phyloP scores from a whole-genome alignment of 805 yeast genomes.

The Sugiyamaella chiloensis region DNA sequence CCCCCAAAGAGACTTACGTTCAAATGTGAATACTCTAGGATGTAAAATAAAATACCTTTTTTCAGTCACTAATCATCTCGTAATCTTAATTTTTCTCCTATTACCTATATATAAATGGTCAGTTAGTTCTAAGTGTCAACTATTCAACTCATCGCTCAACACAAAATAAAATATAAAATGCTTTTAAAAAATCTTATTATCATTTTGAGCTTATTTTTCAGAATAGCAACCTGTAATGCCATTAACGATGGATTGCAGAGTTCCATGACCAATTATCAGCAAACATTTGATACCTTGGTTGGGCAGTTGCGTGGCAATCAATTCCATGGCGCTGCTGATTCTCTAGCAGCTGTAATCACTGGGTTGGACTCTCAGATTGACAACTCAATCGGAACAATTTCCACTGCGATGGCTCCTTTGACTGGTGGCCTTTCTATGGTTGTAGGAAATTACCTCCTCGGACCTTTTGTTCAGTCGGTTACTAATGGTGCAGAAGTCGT shows the following conservation, averaged over 20 bases:
- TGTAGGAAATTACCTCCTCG: conserved; percentile 14
- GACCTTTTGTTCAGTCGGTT: conserved; percentile 18
- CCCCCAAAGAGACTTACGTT: too few relatives aligned
- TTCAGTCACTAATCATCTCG: too few relatives aligned
- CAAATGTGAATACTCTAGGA: neutral
- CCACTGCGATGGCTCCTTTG: conserved; percentile 20
- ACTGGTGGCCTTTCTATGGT: conserved; percentile 18
- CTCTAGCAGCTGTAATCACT: conserved; percentile 22
- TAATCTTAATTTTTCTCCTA: too few relatives aligned
- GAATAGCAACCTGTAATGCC: too few relatives aligned
- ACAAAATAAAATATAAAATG: too few relatives aligned
- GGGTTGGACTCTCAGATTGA: conserved; percentile 32
- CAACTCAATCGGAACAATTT: conserved; percentile 17
- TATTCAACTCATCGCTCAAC: too few relatives aligned
- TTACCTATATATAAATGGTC: too few relatives aligned
- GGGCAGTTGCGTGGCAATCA: neutral
- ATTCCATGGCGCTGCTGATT: conserved; percentile 13
- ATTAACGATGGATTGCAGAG: conserved; percentile 3
- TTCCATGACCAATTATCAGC: conserved; percentile 5
- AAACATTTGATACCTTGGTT: conserved; percentile 3
- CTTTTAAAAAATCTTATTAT: too few relatives aligned
- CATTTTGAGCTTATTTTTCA: too few relatives aligned
- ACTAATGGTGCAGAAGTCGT: conserved; percentile 26
- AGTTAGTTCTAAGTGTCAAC: too few relatives aligned
- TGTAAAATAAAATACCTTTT: conserved; percentile 1